These are phyloP conservation scores for Infundibulicybe gibba DNA, from an alignment of 768 basidiomycete genomes.

Conservation along the genomic window DNA sequence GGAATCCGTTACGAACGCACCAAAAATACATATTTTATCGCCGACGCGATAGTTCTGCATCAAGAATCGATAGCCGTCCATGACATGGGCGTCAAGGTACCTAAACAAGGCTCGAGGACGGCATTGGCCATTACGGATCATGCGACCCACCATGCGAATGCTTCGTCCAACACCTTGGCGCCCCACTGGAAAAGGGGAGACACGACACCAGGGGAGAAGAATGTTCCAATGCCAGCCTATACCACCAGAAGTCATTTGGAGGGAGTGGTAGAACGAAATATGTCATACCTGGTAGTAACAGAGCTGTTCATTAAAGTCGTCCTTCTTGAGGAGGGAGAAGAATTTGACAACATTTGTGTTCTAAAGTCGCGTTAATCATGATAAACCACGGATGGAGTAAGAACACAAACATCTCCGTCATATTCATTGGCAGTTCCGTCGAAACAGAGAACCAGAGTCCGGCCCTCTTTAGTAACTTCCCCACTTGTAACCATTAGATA, in stretches of 20 bases:
- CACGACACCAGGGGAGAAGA: conserved; percentile 61
- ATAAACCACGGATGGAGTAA: background rate
- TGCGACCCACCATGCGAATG: conserved; percentile 64
- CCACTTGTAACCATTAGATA: conserved; percentile 10
- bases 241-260: conserved; percentile 27
- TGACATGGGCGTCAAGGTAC: conserved; percentile 70
- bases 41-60: conserved; percentile 77
- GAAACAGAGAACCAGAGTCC: conserved; percentile 50
- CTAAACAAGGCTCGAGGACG: conserved; percentile 24
- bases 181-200: conserved; percentile 54
- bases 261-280: background rate
- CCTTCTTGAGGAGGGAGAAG: conserved; percentile 24
- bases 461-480: conserved; percentile 16
- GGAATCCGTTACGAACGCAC: conserved; percentile 26
- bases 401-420: conserved; percentile 26
- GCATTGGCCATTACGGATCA: background rate
- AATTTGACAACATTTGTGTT: conserved; percentile 28
- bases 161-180: conserved; percentile 63
- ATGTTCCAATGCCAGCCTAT: conserved; percentile 47
- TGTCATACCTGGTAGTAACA: conserved; percentile 66
- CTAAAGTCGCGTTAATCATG: conserved; percentile 4
- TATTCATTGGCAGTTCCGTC: conserved; percentile 54
- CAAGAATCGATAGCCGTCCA: conserved; percentile 72
- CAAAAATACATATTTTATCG: conserved; percentile 74
- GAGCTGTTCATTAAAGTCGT: conserved; percentile 19